phyloP scores from a whole-genome alignment of 495 filamentous ascomycete species.

The Annulohypoxylon moriforme region DNA sequence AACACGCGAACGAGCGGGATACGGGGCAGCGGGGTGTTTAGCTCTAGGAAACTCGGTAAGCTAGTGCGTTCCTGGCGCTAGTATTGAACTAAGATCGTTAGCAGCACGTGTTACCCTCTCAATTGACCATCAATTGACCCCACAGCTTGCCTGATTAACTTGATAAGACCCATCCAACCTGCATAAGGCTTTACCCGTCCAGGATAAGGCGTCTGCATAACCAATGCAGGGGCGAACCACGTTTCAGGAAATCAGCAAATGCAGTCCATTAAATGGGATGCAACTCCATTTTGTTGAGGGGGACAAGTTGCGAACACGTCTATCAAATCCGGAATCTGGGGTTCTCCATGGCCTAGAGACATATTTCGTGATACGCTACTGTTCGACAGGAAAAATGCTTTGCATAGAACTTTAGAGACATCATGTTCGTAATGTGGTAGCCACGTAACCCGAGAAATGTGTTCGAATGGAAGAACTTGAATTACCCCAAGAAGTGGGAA shows the following conservation, averaged over 20 bases:
- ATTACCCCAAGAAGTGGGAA: neutral
- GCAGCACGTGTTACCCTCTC: constrained; percentile 20
- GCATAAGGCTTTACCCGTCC: constrained; percentile 35
- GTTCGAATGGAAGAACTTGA: neutral
- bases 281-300: constrained; percentile 18
- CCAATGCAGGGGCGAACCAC: constrained; percentile 41
- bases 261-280: constrained; percentile 21
- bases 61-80: constrained; percentile 20
- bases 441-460: neutral
- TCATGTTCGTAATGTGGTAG: neutral
- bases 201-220: constrained; percentile 35
- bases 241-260: constrained; percentile 36
- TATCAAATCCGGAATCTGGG: constrained; percentile 27
- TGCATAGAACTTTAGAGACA: neutral
- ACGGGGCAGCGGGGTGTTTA: constrained; percentile 6
- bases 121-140: constrained; percentile 4
- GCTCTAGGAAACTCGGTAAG: neutral
- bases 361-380: constrained; percentile 1
- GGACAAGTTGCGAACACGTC: constrained; percentile 8
- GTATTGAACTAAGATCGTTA: constrained; percentile 24
- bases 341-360: constrained; percentile 15
- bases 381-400: neutral
- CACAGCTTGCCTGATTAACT: constrained; percentile 7
- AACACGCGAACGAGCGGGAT: constrained; percentile 21
- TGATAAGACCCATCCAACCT: constrained; percentile 9